These are phyloP conservation scores for Chlamydomonas sphaeroides DNA, from an alignment of 139 green algal genomes.

Conservation along the genomic window DNA sequence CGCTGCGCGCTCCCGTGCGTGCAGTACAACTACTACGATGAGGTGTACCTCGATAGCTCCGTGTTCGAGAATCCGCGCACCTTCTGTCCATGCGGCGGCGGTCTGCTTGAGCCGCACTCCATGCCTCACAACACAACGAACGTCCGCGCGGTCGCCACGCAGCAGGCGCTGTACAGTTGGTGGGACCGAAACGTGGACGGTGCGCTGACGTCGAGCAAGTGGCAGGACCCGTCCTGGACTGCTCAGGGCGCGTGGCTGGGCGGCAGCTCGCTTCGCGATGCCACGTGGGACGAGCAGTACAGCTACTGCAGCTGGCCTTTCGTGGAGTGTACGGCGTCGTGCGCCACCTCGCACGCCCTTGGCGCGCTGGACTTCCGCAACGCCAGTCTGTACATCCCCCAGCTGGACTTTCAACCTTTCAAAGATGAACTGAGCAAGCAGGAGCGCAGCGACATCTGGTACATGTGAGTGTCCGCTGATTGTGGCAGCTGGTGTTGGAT, in stretches of 20 bases:
- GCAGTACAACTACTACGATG: constrained; percentile 19
- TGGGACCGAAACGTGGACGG: neutral
- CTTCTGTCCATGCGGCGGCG: neutral
- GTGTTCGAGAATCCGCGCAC: neutral
- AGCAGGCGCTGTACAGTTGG: constrained; percentile 1
- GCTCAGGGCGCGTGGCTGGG: constrained; percentile 16
- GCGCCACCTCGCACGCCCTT: neutral
- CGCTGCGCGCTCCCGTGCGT: constrained; percentile 15
- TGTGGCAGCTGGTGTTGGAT: too few species aligned
- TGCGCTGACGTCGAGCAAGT: neutral
- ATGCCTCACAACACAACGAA: neutral
- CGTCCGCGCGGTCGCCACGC: neutral
- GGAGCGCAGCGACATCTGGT: neutral
- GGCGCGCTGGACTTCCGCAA: constrained; percentile 24
- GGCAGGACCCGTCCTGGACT: neutral
- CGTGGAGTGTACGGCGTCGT: neutral
- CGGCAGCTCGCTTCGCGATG: neutral
- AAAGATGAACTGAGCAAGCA: too few species aligned
- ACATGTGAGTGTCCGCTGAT: constrained; percentile 24
- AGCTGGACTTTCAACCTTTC: constrained; percentile 3
- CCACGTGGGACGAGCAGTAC: neutral
- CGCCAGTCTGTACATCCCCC: constrained; percentile 10
- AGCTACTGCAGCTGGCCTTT: constrained; percentile 26
- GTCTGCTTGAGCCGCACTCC: neutral
- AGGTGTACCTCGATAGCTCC: neutral